Conservation (phyloP, 176 grass and related monocot species). For the Oryza coarctata region DNA sequence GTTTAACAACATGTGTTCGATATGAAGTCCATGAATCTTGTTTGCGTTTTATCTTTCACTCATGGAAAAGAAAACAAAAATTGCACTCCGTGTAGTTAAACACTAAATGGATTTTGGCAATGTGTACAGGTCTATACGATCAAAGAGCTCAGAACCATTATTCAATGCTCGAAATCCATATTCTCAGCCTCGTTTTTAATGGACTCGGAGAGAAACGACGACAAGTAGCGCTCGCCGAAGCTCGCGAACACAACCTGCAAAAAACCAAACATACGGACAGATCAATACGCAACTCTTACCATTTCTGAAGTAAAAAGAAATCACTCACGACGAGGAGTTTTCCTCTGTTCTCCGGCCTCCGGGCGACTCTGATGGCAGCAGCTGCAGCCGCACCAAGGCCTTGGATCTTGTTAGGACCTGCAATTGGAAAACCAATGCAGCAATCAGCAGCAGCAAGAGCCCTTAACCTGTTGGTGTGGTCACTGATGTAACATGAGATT, state of each 20-base stretch:
- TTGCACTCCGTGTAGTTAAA: too few species aligned
- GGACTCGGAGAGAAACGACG: conserved; percentile 42
- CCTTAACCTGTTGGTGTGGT: too few species aligned
- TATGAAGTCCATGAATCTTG: too few species aligned
- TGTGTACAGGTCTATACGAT: too few species aligned
- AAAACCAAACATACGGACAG: background rate
- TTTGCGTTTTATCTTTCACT: too few species aligned
- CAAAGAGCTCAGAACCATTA: background rate
- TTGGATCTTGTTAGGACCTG: conserved; percentile 80
- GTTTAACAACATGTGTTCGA: too few species aligned
- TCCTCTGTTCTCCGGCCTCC: conserved; percentile 54
- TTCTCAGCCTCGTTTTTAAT: conserved; percentile 38
- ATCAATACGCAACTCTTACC: too few species aligned
- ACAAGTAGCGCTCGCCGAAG: conserved; percentile 46
- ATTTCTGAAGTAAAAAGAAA: background rate
- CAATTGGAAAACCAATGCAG: background rate
- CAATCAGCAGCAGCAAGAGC: background rate
- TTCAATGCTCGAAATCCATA: conserved; percentile 34
- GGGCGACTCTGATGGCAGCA: conserved; percentile 50
- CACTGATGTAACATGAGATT: background rate
- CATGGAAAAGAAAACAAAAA: too few species aligned
- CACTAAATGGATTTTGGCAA: too few species aligned
- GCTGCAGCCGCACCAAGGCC: conserved; percentile 59
- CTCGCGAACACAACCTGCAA: conserved; percentile 41
- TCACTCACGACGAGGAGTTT: conserved; percentile 74